phyloP scores from a whole-genome alignment of 108 stramenopile genomes.

The Seminavis robusta region DNA sequence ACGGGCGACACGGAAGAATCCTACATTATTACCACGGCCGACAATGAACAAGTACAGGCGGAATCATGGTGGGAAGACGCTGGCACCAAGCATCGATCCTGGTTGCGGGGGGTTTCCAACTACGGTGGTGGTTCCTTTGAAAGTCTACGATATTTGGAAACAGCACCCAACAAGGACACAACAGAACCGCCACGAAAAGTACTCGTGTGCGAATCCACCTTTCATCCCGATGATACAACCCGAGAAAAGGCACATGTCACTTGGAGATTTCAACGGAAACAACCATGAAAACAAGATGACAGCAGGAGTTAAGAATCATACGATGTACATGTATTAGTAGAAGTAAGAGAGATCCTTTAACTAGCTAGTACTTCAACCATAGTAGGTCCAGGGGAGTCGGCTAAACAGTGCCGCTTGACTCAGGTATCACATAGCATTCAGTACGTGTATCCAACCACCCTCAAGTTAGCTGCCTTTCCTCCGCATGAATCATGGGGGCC shows the following conservation, averaged over 20 bases:
- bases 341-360: too few species aligned
- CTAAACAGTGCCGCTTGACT: too few species aligned
- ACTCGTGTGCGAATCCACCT: conserved; percentile 69
- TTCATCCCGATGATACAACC: conserved; percentile 53
- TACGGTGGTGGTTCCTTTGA: conserved; percentile 76
- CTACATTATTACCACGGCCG: conserved; percentile 52
- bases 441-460: too few species aligned
- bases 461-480: too few species aligned
- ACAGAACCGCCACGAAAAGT: conserved; percentile 37
- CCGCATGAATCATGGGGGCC: too few species aligned
- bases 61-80: conserved; percentile 79
- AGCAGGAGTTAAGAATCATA: too few species aligned
- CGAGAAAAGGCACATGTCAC: conserved; percentile 38
- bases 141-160: conserved; percentile 52
- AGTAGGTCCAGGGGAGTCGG: too few species aligned
- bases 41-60: conserved; percentile 58
- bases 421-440: too few species aligned
- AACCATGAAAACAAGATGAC: too few species aligned
- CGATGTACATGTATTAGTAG: too few species aligned
- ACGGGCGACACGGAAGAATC: conserved; percentile 37
- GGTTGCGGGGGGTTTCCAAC: conserved; percentile 61
- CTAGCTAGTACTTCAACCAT: too few species aligned
- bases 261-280: too few species aligned
- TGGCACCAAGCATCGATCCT: conserved; percentile 64
- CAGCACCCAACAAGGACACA: background rate